Conservation (phyloP, 148 eudicot genomes). For the Gaultheria prostrata region DNA sequence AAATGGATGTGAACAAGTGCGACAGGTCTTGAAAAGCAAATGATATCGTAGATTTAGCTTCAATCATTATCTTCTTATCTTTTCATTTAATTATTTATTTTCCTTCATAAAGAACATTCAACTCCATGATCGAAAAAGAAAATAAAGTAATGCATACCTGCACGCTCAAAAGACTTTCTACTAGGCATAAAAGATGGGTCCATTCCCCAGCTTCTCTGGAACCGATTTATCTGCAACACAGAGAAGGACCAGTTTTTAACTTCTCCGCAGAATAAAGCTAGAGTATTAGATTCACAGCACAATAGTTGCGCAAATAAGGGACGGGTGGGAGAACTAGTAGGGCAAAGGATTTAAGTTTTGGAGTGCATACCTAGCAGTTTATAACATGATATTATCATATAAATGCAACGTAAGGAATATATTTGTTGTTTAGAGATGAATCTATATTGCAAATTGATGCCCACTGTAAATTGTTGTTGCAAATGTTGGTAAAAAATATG, state of each 20-base stretch:
- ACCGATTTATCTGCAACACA: slow-evolving; percentile 58
- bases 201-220: slow-evolving; percentile 98
- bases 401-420: neutral
- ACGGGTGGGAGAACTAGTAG: too few species aligned
- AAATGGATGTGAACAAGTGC: neutral
- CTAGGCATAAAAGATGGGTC: slow-evolving; percentile 91
- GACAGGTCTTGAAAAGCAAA: neutral
- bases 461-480: neutral
- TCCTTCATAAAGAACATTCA: neutral
- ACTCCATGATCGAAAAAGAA: neutral
- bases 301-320: neutral
- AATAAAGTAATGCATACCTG: slow-evolving; percentile 42
- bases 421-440: neutral
- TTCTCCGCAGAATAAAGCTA: neutral
- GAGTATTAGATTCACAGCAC: neutral
- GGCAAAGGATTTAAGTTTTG: neutral
- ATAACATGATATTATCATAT: neutral
- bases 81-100: neutral
- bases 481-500: neutral
- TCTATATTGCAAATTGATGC: neutral
- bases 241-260: neutral
- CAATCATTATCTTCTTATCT: neutral
- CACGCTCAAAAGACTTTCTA: slow-evolving; percentile 90
- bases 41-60: neutral
- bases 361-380: neutral